Evolutionary conservation across 2,329 filamentous ascomycete species (phyloP).

Genomic region (Colletotrichum godetiae): DNA sequence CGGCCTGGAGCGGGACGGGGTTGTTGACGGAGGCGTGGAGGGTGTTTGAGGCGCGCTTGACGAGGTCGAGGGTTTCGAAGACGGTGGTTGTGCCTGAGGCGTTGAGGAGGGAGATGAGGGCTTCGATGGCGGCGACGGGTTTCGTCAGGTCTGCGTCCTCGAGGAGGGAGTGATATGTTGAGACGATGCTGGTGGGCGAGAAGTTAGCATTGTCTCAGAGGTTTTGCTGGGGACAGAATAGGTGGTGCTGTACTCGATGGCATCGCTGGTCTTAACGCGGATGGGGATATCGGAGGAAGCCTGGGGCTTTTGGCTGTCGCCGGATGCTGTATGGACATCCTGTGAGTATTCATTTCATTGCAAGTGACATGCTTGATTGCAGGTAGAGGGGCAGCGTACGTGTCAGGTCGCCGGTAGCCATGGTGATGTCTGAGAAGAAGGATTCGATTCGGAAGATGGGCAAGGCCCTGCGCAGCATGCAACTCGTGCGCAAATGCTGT

Average conservation of each 20-base stretch:
- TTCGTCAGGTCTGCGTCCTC: slow-evolving; percentile 88
- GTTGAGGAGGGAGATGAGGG: slow-evolving; percentile 87
- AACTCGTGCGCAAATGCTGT: not conserved
- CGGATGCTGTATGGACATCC: not conserved
- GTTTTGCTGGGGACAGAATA: not conserved
- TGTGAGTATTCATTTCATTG: not conserved
- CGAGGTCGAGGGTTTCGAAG: slow-evolving; percentile 90
- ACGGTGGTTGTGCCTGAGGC: slow-evolving; percentile 85
- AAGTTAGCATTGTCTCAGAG: not conserved
- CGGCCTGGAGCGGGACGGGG: slow-evolving; percentile 90
- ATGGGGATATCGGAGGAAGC: slow-evolving; percentile 37
- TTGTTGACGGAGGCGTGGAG: slow-evolving; percentile 86
- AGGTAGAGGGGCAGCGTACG: slow-evolving; percentile 5
- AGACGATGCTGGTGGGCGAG: slow-evolving; percentile 61
- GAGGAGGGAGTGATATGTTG: slow-evolving; percentile 65
- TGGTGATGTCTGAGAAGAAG: not conserved
- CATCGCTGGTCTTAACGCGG: slow-evolving; percentile 39
- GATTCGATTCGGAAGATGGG: slow-evolving; percentile 2
- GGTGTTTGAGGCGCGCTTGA: slow-evolving; percentile 80
- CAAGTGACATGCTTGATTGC: not conserved
- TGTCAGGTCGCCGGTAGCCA: slow-evolving; percentile 29
- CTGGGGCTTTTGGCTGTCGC: slow-evolving; percentile 5
- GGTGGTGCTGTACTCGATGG: slow-evolving; percentile 47
- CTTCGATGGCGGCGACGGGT: slow-evolving; percentile 94
- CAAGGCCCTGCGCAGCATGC: slow-evolving; percentile 1